Conservation (phyloP, 1,139 yeast species). For the Lipomyces yarrowii region DNA sequence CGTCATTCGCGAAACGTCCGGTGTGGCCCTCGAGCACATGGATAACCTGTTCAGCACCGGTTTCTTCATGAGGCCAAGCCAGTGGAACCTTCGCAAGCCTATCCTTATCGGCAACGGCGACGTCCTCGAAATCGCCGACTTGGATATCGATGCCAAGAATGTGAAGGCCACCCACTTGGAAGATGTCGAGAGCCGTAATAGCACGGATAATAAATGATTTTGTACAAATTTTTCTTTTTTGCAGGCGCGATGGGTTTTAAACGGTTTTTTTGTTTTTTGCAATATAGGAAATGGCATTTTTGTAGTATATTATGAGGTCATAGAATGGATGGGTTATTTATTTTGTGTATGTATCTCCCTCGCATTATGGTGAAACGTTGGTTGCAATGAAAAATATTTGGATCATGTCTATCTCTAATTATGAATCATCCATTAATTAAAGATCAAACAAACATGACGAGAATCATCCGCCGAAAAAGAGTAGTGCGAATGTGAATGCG, state of each 20-base stretch:
- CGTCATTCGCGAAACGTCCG: slow-evolving; percentile 63
- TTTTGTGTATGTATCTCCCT: not conserved
- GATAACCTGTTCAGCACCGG: slow-evolving; percentile 42
- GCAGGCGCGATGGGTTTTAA: not conserved
- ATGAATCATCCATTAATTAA: too few relatives aligned
- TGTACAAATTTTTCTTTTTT: not conserved
- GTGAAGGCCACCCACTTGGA: not conserved
- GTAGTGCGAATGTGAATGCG: too few relatives aligned
- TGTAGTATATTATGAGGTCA: not conserved
- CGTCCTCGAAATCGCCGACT: not conserved
- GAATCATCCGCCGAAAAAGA: too few relatives aligned
- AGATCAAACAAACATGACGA: too few relatives aligned
- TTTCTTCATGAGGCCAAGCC: slow-evolving; percentile 19
- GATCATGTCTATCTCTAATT: too few relatives aligned
- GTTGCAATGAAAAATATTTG: not conserved
- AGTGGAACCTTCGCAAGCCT: slow-evolving; percentile 21
- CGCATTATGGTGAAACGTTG: not conserved
- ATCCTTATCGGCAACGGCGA: not conserved
- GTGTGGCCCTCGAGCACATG: slow-evolving; percentile 61
- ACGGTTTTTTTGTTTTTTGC: too few relatives aligned
- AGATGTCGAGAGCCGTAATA: not conserved
- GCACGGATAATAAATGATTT: not conserved
- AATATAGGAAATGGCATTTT: not conserved
- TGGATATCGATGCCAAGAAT: not conserved
- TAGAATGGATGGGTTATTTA: not conserved